Percentiles rank a stretch among this genome's conserved stretches.
Conservation (phyloP, 2,329 filamentous ascomycete species). For the Cryphonectria radicalis region DNA sequence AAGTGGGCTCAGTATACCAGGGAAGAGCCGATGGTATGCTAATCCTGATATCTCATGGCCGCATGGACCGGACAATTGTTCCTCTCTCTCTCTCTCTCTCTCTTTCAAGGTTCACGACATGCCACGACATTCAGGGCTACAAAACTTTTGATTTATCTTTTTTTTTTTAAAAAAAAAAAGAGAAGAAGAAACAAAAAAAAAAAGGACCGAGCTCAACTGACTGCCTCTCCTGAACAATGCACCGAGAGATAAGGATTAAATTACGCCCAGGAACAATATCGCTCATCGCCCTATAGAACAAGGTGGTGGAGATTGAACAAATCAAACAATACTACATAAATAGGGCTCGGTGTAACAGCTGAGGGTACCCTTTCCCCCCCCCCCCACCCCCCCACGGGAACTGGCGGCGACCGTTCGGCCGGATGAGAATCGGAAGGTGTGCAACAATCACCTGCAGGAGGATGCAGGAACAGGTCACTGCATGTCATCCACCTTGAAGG, state of each 20-base stretch:
- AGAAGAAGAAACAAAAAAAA: too few relatives aligned
- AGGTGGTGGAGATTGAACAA: background rate
- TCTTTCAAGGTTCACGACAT: background rate
- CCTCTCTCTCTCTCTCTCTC: background rate
- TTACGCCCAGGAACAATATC: background rate
- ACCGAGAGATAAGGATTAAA: background rate
- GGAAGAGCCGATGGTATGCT: too few relatives aligned
- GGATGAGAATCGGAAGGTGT: conserved; percentile 4
- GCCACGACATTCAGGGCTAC: background rate
- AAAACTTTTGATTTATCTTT: too few relatives aligned
- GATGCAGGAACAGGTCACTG: background rate
- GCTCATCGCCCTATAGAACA: background rate
- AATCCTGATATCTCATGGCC: too few relatives aligned
- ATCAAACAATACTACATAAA: background rate
- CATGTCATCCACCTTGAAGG: background rate
- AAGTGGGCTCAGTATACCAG: too few relatives aligned
- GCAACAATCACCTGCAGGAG: background rate
- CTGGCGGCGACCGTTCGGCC: background rate
- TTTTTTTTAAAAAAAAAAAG: too few relatives aligned
- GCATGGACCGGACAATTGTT: background rate
- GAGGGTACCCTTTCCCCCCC: background rate
- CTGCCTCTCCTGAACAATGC: background rate
- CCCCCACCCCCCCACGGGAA: background rate
- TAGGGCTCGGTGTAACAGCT: background rate
- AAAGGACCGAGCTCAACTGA: background rate